These are phyloP conservation scores for Lepiota venenata DNA, from an alignment of 768 basidiomycete species.

Conservation along the genomic window DNA sequence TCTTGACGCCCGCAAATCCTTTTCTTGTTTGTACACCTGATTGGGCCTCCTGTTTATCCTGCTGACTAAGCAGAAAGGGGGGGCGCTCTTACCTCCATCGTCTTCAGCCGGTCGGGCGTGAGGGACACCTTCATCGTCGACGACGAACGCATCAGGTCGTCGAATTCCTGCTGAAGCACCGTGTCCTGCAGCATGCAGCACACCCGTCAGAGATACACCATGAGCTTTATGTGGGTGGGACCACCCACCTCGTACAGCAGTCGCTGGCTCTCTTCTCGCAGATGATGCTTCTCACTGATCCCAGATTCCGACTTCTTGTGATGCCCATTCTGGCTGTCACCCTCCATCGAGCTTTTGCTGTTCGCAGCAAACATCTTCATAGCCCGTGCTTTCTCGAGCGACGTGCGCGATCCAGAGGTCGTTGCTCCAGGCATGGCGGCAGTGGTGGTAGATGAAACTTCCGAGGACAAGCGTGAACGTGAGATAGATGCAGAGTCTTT, in stretches of 20 bases:
- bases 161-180: constrained; percentile 75
- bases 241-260: constrained; percentile 31
- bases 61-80: constrained; percentile 31
- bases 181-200: constrained; percentile 46
- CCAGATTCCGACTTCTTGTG: constrained; percentile 56
- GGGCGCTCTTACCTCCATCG: constrained; percentile 75
- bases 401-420: constrained; percentile 43
- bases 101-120: constrained; percentile 90
- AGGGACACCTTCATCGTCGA: constrained; percentile 94
- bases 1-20: constrained; percentile 44
- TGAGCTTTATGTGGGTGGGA: constrained; percentile 9
- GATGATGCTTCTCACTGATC: constrained; percentile 46
- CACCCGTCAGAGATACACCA: constrained; percentile 12
- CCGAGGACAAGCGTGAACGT: constrained; percentile 37
- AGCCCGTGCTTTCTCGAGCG: constrained; percentile 60
- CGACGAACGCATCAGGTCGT: constrained; percentile 86
- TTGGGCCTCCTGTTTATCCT: constrained; percentile 19
- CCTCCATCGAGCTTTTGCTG: constrained; percentile 36
- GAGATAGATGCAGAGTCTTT: constrained; percentile 28
- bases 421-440: constrained; percentile 19
- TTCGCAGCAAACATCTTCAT: constrained; percentile 51
- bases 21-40: constrained; percentile 76
- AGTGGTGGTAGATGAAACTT: constrained; percentile 29
- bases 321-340: constrained; percentile 33
- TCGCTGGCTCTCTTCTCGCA: constrained; percentile 30